Conservation (phyloP, 768 basidiomycete species). For the Mycena galopus region DNA sequence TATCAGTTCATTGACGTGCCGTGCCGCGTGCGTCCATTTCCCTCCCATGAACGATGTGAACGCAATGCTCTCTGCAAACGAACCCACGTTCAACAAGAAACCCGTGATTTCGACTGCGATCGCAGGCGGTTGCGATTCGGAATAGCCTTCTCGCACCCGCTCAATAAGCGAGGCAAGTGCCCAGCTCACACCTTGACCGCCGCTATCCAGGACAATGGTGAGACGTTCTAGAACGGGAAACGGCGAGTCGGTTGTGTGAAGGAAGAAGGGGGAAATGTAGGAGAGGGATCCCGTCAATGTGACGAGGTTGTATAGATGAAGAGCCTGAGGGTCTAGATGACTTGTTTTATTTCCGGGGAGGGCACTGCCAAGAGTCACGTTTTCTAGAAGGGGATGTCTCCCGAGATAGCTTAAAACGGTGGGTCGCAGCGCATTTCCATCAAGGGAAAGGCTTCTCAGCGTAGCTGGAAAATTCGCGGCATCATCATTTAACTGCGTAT, state of each 20-base stretch:
- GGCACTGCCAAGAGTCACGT: neutral
- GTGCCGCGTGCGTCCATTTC: constrained; percentile 16
- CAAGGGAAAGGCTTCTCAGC: neutral
- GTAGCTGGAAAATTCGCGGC: neutral
- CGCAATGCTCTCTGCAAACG: neutral
- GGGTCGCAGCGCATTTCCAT: neutral
- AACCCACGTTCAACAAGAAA: neutral
- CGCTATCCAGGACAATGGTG: neutral
- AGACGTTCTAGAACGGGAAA: neutral
- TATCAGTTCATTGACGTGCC: neutral
- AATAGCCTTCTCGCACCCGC: neutral
- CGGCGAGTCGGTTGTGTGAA: neutral
- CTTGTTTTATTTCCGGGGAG: neutral
- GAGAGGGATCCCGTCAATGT: neutral
- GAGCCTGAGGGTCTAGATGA: neutral
- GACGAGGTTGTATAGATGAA: neutral
- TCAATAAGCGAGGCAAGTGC: constrained; percentile 3
- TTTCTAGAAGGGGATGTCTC: neutral
- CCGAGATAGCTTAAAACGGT: neutral
- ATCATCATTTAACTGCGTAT: too few species aligned
- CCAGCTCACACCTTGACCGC: neutral
- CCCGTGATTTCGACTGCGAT: neutral
- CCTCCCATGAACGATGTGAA: neutral
- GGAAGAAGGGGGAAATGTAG: constrained; percentile 1
- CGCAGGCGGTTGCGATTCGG: neutral